A percentile compares a stretch with the other conserved stretches of the same genome.
Conservation (phyloP, 352 stramenopile genomes). For the Ochromonadaceae sp. region DNA sequence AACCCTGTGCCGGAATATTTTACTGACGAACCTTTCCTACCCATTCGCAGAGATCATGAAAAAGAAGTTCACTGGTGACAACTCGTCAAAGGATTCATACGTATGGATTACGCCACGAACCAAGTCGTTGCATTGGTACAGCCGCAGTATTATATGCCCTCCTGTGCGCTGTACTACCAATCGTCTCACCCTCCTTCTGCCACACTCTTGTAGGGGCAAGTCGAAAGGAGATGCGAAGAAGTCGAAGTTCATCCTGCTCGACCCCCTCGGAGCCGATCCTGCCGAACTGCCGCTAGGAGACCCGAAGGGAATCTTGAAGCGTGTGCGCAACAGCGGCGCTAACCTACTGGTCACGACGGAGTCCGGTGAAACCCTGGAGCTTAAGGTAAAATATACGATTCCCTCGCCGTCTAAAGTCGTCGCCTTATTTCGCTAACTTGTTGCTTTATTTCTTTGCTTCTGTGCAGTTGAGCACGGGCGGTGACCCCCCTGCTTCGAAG, state of each 20-base stretch:
- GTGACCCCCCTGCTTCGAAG: background rate
- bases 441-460: too few relatives aligned
- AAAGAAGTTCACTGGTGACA: constrained; percentile 14
- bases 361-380: background rate
- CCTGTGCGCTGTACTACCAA: background rate
- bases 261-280: background rate
- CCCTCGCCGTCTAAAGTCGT: too few relatives aligned
- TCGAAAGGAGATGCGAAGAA: background rate
- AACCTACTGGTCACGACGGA: background rate
- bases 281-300: background rate
- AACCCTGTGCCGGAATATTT: background rate
- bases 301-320: constrained; percentile 4
- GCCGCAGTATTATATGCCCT: background rate
- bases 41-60: constrained; percentile 11
- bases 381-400: too few relatives aligned
- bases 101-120: background rate
- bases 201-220: background rate
- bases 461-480: too few relatives aligned
- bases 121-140: constrained; percentile 9
- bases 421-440: too few relatives aligned
- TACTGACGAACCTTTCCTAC: too few relatives aligned
- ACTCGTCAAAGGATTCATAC: background rate
- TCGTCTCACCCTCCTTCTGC: too few relatives aligned
- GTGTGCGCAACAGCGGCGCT: background rate
- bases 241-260: background rate